phyloP scores from a whole-genome alignment of 805 yeast species.

The Saturnispora kantuleensis region DNA sequence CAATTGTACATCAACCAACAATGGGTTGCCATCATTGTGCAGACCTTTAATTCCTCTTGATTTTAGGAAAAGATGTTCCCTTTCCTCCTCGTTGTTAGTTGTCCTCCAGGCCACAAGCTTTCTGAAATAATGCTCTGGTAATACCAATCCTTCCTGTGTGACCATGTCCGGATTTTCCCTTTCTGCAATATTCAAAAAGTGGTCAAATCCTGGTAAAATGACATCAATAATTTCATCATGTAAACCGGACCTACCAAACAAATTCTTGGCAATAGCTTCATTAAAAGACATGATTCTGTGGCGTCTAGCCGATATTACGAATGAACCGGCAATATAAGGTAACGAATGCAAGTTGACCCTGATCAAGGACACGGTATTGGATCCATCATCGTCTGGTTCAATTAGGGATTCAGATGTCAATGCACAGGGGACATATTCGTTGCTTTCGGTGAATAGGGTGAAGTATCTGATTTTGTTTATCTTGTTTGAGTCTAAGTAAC shows the following conservation, averaged over 20 bases:
- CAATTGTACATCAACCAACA: constrained; percentile 71
- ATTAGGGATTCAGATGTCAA: constrained; percentile 52
- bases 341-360: constrained; percentile 63
- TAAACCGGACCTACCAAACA: constrained; percentile 60
- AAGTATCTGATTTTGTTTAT: constrained; percentile 56
- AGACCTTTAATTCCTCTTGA: constrained; percentile 60
- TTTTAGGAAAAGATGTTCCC: constrained; percentile 41
- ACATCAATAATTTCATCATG: constrained; percentile 40
- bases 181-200: constrained; percentile 34
- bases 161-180: constrained; percentile 31
- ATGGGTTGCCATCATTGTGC: constrained; percentile 57
- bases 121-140: constrained; percentile 88
- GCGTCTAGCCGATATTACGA: constrained; percentile 48
- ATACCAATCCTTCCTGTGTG: constrained; percentile 55
- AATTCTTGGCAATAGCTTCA: constrained; percentile 63
- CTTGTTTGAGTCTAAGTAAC: constrained; percentile 27
- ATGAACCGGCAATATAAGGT: constrained; percentile 82
- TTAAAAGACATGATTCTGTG: constrained; percentile 61
- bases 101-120: constrained; percentile 40
- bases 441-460: constrained; percentile 34
- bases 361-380: constrained; percentile 22
- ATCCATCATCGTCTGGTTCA: constrained; percentile 27
- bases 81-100: constrained; percentile 28
- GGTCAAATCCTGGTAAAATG: constrained; percentile 55
- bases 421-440: constrained; percentile 60